A percentile compares a stretch with the other conserved stretches of the same genome.
phyloP scores from a whole-genome alignment of 257 asterid genomes.

The Sherardia arvensis region DNA sequence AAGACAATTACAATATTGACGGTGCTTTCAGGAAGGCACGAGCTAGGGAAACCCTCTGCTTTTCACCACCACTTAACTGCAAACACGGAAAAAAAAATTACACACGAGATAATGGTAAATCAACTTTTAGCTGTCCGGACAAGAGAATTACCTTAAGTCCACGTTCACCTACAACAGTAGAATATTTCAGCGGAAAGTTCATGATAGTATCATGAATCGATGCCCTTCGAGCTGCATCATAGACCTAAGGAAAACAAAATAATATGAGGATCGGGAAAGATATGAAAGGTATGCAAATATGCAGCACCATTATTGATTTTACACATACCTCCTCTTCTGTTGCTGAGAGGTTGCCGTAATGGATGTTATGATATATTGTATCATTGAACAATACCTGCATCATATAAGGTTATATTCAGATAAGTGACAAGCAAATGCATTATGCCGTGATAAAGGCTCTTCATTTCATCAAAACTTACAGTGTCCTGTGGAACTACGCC shows the following conservation, averaged over 20 bases:
- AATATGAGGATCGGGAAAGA: conserved; percentile 12
- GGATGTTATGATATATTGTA: conserved; percentile 90
- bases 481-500: conserved; percentile 99
- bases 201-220: conserved; percentile 90
- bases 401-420: conserved; percentile 12
- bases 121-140: not conserved
- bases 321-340: conserved; percentile 73
- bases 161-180: conserved; percentile 94
- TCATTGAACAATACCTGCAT: conserved; percentile 92
- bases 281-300: conserved; percentile 4
- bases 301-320: not conserved
- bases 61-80: conserved; percentile 99
- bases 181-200: conserved; percentile 76
- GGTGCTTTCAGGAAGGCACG: conserved; percentile 97
- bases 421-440: not conserved
- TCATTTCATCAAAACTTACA: conserved; percentile 40
- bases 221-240: conserved; percentile 91
- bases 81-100: conserved; percentile 16
- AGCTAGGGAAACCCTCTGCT: conserved; percentile 97
- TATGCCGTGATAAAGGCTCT: not conserved
- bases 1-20: conserved; percentile 58
- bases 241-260: conserved; percentile 43
- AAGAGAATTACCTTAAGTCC: conserved; percentile 73
- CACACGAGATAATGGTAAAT: not conserved
- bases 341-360: conserved; percentile 84